Base-by-base conservation (phyloP, 176 grass and related monocot genomes). In the Aegilops bicornis region DNA sequence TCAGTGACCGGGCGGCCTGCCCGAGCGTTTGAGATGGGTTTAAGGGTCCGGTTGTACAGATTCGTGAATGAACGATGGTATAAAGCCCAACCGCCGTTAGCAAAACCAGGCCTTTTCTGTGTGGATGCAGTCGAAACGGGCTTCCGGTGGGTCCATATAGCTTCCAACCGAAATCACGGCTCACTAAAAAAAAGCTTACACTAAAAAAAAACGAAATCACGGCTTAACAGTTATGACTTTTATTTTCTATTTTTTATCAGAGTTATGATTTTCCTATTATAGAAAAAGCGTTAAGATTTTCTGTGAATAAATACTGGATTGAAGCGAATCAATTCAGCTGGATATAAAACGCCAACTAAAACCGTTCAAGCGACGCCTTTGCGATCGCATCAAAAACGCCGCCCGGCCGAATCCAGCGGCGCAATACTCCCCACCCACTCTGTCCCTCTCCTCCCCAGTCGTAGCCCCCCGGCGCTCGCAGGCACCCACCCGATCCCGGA, bases 391-490 rank as follows among this genome's bases (percentile, higher is more conserved):
- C 45, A 23, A 29, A 39, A 6, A 10, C 32, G 14, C 20, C 43
- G 32, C 33, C 50, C 64, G 64, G 35, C 2, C 36, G 65, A 73
- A 88, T 79, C 74, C 78, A 75, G 37, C 74, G 45, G n/a, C 48
- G 52, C 83, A 33, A 37, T 8, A 25, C 10, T 30, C 61, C 72
- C 4, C 37, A 1, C 67, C 80, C 74, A 40, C 50, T 40, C 78
- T 64, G 79, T 64, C 56, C 78, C 64, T 33, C 50, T 54, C 50
- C 50, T 19, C 16, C 50, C 50, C 50, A 48, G 59, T 47, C 69
- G 73, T 35, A 70, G 14, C 1, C 45, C 43, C 62, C 61, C 50
- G n/a, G 35, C 75, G 43, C 66, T 17, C 50, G 50, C 50, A 45
- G 50, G 36, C 25, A 22, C 42, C 16, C 30, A 3, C 20, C 56